Evolutionary conservation across 768 basidiomycete genomes (phyloP).

Genomic region (Rhizopogon vinicolor): DNA sequence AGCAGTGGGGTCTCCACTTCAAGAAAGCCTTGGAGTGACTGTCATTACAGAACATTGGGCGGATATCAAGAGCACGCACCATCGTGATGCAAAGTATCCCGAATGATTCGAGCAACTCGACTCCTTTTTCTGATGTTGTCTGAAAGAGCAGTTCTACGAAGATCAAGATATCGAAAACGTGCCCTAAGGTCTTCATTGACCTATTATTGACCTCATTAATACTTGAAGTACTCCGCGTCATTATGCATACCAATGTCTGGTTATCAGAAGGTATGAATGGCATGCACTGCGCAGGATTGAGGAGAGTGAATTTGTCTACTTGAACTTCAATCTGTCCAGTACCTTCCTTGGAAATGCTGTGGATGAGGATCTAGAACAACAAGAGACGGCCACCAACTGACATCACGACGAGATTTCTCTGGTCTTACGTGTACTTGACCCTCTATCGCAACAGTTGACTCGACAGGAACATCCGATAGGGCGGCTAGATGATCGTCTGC

Average conservation of each 20-base stretch:
- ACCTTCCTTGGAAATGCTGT: constrained; percentile 36
- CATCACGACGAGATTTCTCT: constrained; percentile 53
- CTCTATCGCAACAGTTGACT: constrained; percentile 73
- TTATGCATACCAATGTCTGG: constrained; percentile 61
- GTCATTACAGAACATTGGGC: constrained; percentile 3
- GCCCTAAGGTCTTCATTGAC: constrained; percentile 84
- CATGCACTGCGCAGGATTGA: constrained; percentile 75
- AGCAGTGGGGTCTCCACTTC: constrained; percentile 94
- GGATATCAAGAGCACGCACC: constrained; percentile 39
- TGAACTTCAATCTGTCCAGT: constrained; percentile 80
- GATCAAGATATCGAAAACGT: constrained; percentile 84
- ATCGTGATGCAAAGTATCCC: constrained; percentile 66
- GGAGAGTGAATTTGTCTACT: constrained; percentile 61
- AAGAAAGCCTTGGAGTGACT: constrained; percentile 59
- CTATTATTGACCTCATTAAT: constrained; percentile 31
- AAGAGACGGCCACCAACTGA: constrained; percentile 29
- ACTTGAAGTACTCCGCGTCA: background rate
- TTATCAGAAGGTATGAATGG: constrained; percentile 86
- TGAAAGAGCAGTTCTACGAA: constrained; percentile 70
- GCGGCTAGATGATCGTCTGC: constrained; percentile 27
- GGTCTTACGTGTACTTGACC: constrained; percentile 71
- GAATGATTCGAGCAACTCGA: constrained; percentile 73
- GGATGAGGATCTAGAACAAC: constrained; percentile 2
- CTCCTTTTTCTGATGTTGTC: constrained; percentile 80
- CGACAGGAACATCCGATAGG: constrained; percentile 63